Conservation (phyloP, 2,329 filamentous ascomycete species). For the Aureobasidium musti region DNA sequence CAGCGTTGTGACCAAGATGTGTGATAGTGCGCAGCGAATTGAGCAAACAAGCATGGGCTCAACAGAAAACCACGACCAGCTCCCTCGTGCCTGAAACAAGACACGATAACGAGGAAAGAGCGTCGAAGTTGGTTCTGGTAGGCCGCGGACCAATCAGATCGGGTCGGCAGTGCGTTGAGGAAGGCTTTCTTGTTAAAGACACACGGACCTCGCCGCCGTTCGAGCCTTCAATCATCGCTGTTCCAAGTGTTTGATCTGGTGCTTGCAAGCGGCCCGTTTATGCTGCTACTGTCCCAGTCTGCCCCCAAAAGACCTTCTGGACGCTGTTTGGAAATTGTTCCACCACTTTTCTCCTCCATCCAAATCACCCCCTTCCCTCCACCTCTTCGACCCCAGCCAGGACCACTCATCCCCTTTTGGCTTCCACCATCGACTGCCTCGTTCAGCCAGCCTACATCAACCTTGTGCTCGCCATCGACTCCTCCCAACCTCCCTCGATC, state of each 20-base stretch:
- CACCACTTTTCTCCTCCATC: background rate
- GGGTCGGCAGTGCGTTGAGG: conserved; percentile 11
- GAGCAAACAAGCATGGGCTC: conserved; percentile 18
- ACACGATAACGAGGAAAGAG: conserved; percentile 15
- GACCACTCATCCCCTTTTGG: background rate
- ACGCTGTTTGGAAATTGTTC: conserved; percentile 18
- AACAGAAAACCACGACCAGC: conserved; percentile 13
- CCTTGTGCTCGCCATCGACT: conserved; percentile 10
- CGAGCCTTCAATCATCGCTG: conserved; percentile 25
- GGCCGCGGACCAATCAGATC: conserved; percentile 1
- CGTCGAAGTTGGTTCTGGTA: background rate
- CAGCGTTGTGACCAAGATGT: background rate
- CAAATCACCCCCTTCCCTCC: background rate
- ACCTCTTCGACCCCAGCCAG: background rate
- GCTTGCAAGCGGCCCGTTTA: conserved; percentile 23
- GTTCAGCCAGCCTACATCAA: conserved; percentile 10
- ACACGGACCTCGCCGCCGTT: conserved; percentile 26
- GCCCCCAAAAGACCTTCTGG: conserved; percentile 10
- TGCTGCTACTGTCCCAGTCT: conserved; percentile 1
- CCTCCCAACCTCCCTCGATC: background rate
- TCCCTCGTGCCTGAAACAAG: background rate
- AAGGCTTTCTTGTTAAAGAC: conserved; percentile 14
- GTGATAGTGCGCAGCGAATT: background rate
- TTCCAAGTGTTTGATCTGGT: conserved; percentile 19
- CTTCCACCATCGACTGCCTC: background rate